Conservation (phyloP, 2,329 filamentous ascomycete genomes). For the Hyphodiscus sp. region DNA sequence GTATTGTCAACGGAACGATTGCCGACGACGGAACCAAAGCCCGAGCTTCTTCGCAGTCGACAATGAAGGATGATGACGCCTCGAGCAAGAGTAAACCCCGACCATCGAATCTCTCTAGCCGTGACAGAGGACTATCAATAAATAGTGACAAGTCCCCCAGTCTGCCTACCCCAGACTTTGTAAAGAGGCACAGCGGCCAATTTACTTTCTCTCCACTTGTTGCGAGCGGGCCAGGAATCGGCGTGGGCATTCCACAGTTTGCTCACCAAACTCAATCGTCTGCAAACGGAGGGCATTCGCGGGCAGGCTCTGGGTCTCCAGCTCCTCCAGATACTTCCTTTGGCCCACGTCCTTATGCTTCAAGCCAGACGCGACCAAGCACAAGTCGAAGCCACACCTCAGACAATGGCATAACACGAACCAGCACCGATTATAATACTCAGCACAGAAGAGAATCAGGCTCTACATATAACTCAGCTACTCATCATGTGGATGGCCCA, state of each 20-base stretch:
- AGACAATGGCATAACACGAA: constrained; percentile 38
- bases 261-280: constrained; percentile 48
- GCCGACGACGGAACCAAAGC: constrained; percentile 25
- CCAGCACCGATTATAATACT: constrained; percentile 43
- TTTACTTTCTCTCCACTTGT: constrained; percentile 54
- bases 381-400: constrained; percentile 57
- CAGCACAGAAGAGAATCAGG: constrained; percentile 46
- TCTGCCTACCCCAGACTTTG: constrained; percentile 60
- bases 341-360: constrained; percentile 34
- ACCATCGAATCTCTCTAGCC: constrained; percentile 28
- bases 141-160: constrained; percentile 57
- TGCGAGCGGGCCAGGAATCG: constrained; percentile 37
- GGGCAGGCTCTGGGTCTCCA: constrained; percentile 51
- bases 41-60: constrained; percentile 31
- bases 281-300: constrained; percentile 39
- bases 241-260: constrained; percentile 36
- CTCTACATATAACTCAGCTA: constrained; percentile 45
- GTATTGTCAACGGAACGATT: constrained; percentile 70
- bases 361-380: constrained; percentile 39
- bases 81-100: constrained; percentile 29
- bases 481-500: constrained; percentile 33
- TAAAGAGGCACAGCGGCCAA: constrained; percentile 58
- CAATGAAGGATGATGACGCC: constrained; percentile 29
- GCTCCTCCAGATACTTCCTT: constrained; percentile 47
- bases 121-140: constrained; percentile 53